Percentiles rank a stretch among this genome's conserved stretches.
These are phyloP conservation scores for Castanea crenata DNA, from an alignment of 306 rosid genomes.

Conservation along the genomic window DNA sequence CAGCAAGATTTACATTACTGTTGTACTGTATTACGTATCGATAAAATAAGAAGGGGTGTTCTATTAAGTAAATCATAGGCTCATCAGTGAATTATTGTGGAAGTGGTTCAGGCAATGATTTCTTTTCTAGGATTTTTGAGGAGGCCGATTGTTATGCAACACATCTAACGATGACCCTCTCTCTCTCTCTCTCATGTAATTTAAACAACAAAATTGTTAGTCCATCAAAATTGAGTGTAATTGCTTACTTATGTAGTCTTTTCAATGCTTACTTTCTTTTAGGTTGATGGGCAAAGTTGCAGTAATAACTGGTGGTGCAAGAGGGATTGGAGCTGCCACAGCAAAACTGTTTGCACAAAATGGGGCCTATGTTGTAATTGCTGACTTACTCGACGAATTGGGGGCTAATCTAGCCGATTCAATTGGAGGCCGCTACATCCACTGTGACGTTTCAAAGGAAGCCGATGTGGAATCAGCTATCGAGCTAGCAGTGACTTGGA, in stretches of 20 bases:
- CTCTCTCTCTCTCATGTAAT: background rate
- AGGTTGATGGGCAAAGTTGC: constrained; percentile 68
- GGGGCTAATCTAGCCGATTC: constrained; percentile 50
- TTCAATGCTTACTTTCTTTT: background rate
- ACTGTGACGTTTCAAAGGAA: constrained; percentile 75
- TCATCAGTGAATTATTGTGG: too few relatives aligned
- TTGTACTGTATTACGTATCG: too few relatives aligned
- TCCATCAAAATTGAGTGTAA: background rate
- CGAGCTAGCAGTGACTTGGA: constrained; percentile 60
- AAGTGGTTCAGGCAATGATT: too few relatives aligned
- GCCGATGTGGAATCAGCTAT: constrained; percentile 65
- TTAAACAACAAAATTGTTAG: background rate
- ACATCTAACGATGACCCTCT: too few relatives aligned
- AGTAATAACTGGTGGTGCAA: constrained; percentile 77
- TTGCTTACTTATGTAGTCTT: background rate
- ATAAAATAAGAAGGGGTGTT: too few relatives aligned
- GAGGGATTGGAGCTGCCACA: constrained; percentile 88
- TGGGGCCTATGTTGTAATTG: constrained; percentile 71
- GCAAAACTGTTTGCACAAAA: constrained; percentile 61
- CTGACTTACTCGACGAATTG: constrained; percentile 69
- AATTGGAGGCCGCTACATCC: constrained; percentile 62
- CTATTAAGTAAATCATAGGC: too few relatives aligned
- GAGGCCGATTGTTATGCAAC: too few relatives aligned
- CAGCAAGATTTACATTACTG: too few relatives aligned
- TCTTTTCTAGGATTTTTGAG: too few relatives aligned